phyloP scores from a whole-genome alignment of 805 yeast genomes.

The Saturnispora diversa region DNA sequence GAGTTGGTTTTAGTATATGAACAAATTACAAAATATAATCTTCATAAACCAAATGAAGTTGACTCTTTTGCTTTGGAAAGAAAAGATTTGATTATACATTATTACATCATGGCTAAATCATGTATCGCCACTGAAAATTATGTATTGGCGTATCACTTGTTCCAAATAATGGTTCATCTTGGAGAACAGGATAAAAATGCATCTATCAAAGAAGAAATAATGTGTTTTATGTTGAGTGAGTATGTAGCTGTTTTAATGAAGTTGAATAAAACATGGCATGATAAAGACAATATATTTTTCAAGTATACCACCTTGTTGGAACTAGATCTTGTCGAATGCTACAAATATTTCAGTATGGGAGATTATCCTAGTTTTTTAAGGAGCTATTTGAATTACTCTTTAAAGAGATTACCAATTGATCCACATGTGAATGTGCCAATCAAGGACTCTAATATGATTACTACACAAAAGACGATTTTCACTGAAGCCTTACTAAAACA shows the following conservation, averaged over 20 bases:
- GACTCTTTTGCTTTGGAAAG: conserved; percentile 13
- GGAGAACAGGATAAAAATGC: conserved; percentile 6
- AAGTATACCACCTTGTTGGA: not conserved
- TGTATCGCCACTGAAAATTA: conserved; percentile 16
- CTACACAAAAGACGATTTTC: conserved; percentile 2
- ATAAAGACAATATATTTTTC: conserved; percentile 6
- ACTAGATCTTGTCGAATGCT: conserved; percentile 1
- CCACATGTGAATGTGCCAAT: not conserved
- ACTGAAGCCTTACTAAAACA: not conserved
- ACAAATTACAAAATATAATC: not conserved
- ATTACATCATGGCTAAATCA: conserved; percentile 16
- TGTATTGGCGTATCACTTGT: conserved; percentile 17
- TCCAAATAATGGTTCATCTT: conserved; percentile 18
- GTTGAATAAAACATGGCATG: conserved; percentile 1
- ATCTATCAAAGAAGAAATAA: not conserved
- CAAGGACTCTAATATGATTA: conserved; percentile 2
- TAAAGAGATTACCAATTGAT: not conserved
- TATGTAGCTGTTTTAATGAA: conserved; percentile 16
- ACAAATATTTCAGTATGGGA: not conserved
- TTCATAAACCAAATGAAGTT: conserved; percentile 12
- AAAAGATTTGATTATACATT: conserved; percentile 15
- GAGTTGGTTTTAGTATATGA: conserved; percentile 8
- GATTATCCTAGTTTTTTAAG: not conserved
- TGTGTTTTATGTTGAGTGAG: conserved; percentile 13
- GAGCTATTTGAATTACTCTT: not conserved